Conservation (phyloP, 2,329 filamentous ascomycete species). For the Teratosphaeriaceae sp. region DNA sequence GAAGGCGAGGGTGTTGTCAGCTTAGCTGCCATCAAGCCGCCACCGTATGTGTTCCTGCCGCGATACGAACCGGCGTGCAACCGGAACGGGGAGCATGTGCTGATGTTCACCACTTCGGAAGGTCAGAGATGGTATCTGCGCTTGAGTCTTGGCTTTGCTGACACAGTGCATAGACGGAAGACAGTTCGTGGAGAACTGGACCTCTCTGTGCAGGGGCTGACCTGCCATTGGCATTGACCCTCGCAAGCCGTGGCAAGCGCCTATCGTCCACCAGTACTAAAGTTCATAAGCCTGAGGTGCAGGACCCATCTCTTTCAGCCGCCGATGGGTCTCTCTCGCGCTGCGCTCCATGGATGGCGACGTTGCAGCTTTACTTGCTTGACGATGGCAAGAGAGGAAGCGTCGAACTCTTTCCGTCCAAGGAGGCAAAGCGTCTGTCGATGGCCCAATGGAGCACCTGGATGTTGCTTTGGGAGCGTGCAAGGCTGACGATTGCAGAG, state of each 20-base stretch:
- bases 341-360: too few species aligned
- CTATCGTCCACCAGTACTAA: too few species aligned
- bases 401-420: too few species aligned
- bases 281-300: too few species aligned
- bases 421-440: too few species aligned
- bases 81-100: slow-evolving; percentile 15
- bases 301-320: too few species aligned
- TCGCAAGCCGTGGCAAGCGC: background rate
- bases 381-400: too few species aligned
- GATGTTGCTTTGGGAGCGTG: too few species aligned
- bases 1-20: slow-evolving; percentile 29
- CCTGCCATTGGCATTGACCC: background rate
- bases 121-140: slow-evolving; percentile 13
- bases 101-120: slow-evolving; percentile 21
- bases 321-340: too few species aligned
- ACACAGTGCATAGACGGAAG: slow-evolving; percentile 14
- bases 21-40: slow-evolving; percentile 44
- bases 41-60: slow-evolving; percentile 47
- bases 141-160: slow-evolving; percentile 1
- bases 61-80: slow-evolving; percentile 40
- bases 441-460: too few species aligned
- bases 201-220: slow-evolving; percentile 6
- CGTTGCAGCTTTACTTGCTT: too few species aligned
- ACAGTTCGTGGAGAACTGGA: slow-evolving; percentile 21
- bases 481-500: too few species aligned